Percentiles rank a stretch among this genome's conserved stretches.
Evolutionary conservation across 768 basidiomycete genomes (phyloP).

Genomic region (Chalciporus chontae): DNA sequence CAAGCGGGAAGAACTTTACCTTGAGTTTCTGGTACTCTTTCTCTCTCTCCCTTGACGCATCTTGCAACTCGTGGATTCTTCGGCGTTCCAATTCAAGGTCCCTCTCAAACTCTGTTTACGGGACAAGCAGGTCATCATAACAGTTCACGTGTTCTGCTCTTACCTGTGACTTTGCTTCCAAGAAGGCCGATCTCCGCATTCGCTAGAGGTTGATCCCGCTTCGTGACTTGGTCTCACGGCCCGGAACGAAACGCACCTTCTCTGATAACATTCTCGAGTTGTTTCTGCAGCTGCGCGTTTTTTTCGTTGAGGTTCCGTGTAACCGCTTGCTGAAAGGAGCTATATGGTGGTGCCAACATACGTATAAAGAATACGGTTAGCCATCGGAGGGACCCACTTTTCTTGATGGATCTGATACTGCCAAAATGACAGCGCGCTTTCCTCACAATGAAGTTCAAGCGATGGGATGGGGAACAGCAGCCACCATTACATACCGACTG

Average conservation of each 20-base stretch:
- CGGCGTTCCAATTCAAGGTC: conserved; percentile 79
- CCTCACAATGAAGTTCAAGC: conserved; percentile 1
- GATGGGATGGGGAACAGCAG: not conserved
- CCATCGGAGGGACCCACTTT: conserved; percentile 41
- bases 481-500: conserved; percentile 49
- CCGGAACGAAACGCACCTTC: conserved; percentile 52
- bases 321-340: conserved; percentile 79
- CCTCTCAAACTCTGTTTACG: conserved; percentile 61
- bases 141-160: not conserved
- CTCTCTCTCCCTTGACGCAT: conserved; percentile 70
- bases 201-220: conserved; percentile 39
- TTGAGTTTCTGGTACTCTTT: conserved; percentile 89
- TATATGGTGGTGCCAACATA: conserved; percentile 1
- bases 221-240: not conserved
- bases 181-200: conserved; percentile 74
- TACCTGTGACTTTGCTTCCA: conserved; percentile 65
- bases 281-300: conserved; percentile 78
- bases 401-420: conserved; percentile 89
- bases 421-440: conserved; percentile 84
- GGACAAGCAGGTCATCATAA: conserved; percentile 5
- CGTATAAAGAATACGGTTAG: not conserved
- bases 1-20: conserved; percentile 32
- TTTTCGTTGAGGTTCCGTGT: conserved; percentile 79
- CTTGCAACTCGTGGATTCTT: conserved; percentile 70
- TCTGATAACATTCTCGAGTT: conserved; percentile 78